These are phyloP conservation scores for Phlebopus sp. DNA, from an alignment of 1,284 basidiomycete species.

Conservation along the genomic window DNA sequence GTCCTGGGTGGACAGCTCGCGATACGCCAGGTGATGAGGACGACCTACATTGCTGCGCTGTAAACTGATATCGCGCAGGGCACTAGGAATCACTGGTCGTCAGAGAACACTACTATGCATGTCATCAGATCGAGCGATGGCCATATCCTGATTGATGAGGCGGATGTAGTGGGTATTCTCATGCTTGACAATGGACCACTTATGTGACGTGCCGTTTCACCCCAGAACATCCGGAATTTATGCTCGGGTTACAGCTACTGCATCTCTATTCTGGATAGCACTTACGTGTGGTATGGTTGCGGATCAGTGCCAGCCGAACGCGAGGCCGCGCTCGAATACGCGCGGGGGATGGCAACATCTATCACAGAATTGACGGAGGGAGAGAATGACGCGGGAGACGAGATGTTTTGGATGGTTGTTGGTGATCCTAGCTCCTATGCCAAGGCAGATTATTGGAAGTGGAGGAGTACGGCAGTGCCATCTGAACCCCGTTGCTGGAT, in stretches of 20 bases:
- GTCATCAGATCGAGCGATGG: conserved; percentile 53
- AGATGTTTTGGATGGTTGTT: conserved; percentile 81
- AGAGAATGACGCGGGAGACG: conserved; percentile 56
- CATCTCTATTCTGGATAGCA: conserved; percentile 60
- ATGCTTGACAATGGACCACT: background rate
- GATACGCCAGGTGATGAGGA: conserved; percentile 56
- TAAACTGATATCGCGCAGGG: conserved; percentile 44
- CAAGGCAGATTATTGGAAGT: conserved; percentile 76
- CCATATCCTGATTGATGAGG: conserved; percentile 64
- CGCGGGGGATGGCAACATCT: conserved; percentile 41
- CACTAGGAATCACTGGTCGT: conserved; percentile 65
- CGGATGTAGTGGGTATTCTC: conserved; percentile 56
- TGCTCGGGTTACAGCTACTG: conserved; percentile 81
- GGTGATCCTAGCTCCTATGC: conserved; percentile 66
- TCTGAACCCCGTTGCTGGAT: conserved; percentile 55
- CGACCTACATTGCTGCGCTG: conserved; percentile 3
- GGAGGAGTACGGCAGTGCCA: conserved; percentile 45
- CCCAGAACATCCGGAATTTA: conserved; percentile 62
- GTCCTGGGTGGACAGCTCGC: conserved; percentile 64
- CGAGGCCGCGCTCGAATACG: conserved; percentile 59
- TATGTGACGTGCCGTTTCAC: conserved; percentile 4
- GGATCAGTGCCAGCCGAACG: conserved; percentile 61
- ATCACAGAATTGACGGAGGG: conserved; percentile 60
- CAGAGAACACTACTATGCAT: conserved; percentile 80
- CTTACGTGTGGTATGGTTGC: conserved; percentile 77